Percentiles rank a stretch among this genome's conserved stretches.
Conservation (phyloP, 2,329 filamentous ascomycete genomes). For the Chaetomiaceae sp. region DNA sequence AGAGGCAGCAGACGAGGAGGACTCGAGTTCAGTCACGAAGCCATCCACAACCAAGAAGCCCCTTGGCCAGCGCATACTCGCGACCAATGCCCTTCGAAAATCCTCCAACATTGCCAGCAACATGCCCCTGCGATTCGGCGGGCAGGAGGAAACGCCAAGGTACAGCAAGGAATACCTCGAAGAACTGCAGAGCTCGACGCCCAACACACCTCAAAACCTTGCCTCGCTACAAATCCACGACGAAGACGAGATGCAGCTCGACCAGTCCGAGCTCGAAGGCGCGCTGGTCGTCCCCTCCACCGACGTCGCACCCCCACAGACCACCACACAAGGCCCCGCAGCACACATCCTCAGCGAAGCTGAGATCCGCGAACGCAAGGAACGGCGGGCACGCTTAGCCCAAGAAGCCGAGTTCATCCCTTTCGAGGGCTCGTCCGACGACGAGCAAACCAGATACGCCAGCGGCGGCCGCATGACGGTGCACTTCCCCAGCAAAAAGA, state of each 20-base stretch:
- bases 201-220: constrained; percentile 69
- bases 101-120: constrained; percentile 44
- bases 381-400: constrained; percentile 76
- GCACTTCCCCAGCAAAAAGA: constrained; percentile 49
- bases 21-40: constrained; percentile 31
- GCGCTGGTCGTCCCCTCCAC: constrained; percentile 57
- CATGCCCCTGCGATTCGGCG: constrained; percentile 52
- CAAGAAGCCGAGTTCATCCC: constrained; percentile 63
- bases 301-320: constrained; percentile 36
- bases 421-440: constrained; percentile 49
- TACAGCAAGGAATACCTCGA: constrained; percentile 86
- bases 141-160: constrained; percentile 65
- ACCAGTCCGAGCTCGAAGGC: constrained; percentile 58
- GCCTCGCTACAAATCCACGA: constrained; percentile 40
- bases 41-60: constrained; percentile 51
- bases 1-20: constrained; percentile 50
- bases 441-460: constrained; percentile 11
- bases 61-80: constrained; percentile 32
- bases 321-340: constrained; percentile 16
- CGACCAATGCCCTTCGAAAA: constrained; percentile 39
- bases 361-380: constrained; percentile 88
- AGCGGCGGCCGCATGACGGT: constrained; percentile 19
- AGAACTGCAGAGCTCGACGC: constrained; percentile 80
- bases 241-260: constrained; percentile 50
- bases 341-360: constrained; percentile 67